Base-by-base conservation (phyloP, 1,284 basidiomycete genomes). In the Pyrrhoderma lamaoense region DNA sequence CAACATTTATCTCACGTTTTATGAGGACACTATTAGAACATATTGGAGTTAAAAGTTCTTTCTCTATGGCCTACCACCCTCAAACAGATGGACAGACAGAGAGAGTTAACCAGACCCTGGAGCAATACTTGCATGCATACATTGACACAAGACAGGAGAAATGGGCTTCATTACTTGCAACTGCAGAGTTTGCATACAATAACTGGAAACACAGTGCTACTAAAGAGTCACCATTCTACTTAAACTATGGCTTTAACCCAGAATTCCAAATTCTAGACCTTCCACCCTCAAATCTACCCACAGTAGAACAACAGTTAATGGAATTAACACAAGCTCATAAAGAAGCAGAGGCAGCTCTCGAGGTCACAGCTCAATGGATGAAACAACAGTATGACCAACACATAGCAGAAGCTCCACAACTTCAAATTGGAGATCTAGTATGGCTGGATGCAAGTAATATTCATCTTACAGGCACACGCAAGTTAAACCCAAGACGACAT, bases 1-100 rank as follows among this genome's bases (percentile, higher is more conserved):
- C 63, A 0, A 60, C 65, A 39, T 75, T 74, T 47, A 54, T 63
- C 0, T 61, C 65, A 0, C 49, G 58, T 9, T 65, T 72, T 18
- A 54, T 49, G 47, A 42, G 37, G 8, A 16, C 62, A 22, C 55
- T 49, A 23, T 49, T 21, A 23, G 13, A 27, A 19, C 5, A 34
- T 9, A 22, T 53, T 14, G 14, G 22, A 8, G 49, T 53, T 22
- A 37, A 53, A 13, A 13, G 2, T 16, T n/a, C 25, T 1, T 18
- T 49, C 8, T 42, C 25, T 1, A 53, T 47, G 0, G 46, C 55
- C 2, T 60, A 54, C 0, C 25, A 62, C 43, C 62, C 60, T n/a
- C n/a, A n/a, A n/a, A n/a, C n/a, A n/a, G n/a, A n/a, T n/a, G n/a
- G n/a, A n/a, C n/a, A n/a, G n/a, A n/a, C n/a, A n/a, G n/a, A n/a